A percentile compares a stretch with the other conserved stretches of the same genome.
Evolutionary conservation across 345 rosid species (phyloP).

Genomic region (Cochlearia excelsa): DNA sequence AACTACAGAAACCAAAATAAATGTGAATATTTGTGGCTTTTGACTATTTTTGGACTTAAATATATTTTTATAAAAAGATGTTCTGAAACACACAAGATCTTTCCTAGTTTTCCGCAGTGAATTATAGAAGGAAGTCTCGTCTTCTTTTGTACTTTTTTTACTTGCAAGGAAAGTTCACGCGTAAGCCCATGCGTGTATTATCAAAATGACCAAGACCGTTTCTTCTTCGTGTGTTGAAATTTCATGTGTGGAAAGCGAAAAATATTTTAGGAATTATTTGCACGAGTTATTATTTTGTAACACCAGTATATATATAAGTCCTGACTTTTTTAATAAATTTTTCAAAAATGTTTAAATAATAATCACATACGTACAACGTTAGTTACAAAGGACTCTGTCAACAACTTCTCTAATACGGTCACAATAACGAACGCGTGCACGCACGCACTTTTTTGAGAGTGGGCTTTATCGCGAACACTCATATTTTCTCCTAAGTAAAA

Average conservation of each 20-base stretch:
- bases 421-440: constrained; percentile 5
- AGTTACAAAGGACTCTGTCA: neutral
- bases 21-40: constrained; percentile 14
- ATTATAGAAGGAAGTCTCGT: constrained; percentile 7
- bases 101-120: constrained; percentile 25
- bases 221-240: neutral
- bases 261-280: no score
- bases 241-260: no score
- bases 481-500: constrained; percentile 4
- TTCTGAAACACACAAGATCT: constrained; percentile 9
- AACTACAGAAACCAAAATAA: constrained; percentile 5
- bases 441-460: neutral
- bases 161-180: constrained; percentile 10
- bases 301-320: no score
- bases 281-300: no score
- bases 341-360: no score
- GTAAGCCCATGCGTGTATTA: neutral
- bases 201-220: neutral
- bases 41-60: constrained; percentile 7
- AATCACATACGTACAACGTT: no score
- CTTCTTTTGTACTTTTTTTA: neutral
- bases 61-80: constrained; percentile 8
- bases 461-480: neutral
- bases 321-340: no score
- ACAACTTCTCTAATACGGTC: constrained; percentile 5